Evolutionary conservation across 345 rosid genomes (phyloP).

Genomic region (Eucalyptus cloeziana): DNA sequence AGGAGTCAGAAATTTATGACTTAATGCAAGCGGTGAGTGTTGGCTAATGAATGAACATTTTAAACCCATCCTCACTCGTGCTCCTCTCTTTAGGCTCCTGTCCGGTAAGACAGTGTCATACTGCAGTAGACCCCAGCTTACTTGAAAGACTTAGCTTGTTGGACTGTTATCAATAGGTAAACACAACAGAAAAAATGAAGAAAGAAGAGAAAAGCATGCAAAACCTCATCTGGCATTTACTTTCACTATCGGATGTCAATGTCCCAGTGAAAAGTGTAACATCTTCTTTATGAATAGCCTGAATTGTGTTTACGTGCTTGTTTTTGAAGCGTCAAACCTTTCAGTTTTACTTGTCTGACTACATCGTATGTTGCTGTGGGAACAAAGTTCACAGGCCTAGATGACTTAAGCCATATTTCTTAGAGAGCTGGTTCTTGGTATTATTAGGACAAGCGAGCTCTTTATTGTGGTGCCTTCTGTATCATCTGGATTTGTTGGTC

Average conservation of each 20-base stretch:
- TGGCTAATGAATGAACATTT: not conserved
- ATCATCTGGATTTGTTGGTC: not conserved
- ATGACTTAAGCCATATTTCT: not conserved
- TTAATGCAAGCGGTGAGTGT: slow-evolving; percentile 35
- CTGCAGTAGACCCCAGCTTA: not conserved
- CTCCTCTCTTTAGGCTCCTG: not conserved
- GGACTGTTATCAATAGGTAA: not conserved
- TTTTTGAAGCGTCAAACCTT: not conserved
- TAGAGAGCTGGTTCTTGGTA: not conserved
- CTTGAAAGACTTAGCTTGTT: not conserved
- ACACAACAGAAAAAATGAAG: not conserved
- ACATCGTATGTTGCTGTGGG: not conserved
- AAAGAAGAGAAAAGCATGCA: not conserved
- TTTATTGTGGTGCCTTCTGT: not conserved
- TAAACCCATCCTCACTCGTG: not conserved
- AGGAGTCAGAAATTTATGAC: slow-evolving; percentile 24
- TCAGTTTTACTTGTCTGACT: not conserved
- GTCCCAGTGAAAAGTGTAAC: not conserved
- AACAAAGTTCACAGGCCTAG: not conserved
- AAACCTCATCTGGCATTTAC: not conserved
- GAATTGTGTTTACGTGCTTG: not conserved
- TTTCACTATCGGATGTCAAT: not conserved
- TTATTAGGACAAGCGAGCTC: not conserved
- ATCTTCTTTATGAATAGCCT: not conserved
- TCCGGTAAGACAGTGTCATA: not conserved